Evolutionary conservation across 768 basidiomycete genomes (phyloP).

Genomic region (Filobasidium floriforme): DNA sequence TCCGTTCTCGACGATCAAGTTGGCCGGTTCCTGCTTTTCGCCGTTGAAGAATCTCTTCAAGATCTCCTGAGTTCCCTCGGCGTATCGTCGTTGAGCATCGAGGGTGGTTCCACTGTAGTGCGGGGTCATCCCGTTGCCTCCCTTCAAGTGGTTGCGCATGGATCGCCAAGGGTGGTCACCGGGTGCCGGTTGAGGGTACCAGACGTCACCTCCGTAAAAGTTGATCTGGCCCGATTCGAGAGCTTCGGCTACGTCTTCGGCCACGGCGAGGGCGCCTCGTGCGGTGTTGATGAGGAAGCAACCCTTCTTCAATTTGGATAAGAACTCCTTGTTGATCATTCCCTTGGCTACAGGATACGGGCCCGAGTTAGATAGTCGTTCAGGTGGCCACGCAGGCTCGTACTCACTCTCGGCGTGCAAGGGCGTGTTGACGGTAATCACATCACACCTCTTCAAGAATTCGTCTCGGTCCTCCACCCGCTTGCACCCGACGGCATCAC

Average conservation of each 20-base stretch:
- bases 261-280: conserved; percentile 83
- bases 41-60: conserved; percentile 37
- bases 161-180: conserved; percentile 78
- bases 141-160: conserved; percentile 69
- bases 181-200: conserved; percentile 57
- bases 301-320: conserved; percentile 84
- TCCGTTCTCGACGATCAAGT: conserved; percentile 71
- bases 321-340: conserved; percentile 70
- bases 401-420: conserved; percentile 17
- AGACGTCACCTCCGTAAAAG: conserved; percentile 48
- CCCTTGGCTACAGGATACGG: conserved; percentile 62
- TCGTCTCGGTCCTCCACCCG: conserved; percentile 73
- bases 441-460: conserved; percentile 46
- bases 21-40: conserved; percentile 64
- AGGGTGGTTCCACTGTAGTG: conserved; percentile 73
- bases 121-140: conserved; percentile 77
- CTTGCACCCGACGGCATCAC: conserved; percentile 52
- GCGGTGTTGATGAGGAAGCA: conserved; percentile 90
- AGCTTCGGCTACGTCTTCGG: conserved; percentile 68
- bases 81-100: conserved; percentile 82
- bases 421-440: conserved; percentile 37
- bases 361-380: conserved; percentile 46
- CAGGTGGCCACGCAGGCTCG: too few relatives aligned
- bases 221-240: conserved; percentile 66
- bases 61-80: conserved; percentile 50